These are phyloP conservation scores for Fimicolochytrium jonesii DNA, from an alignment of 192 early-diverging fungal genomes.

Conservation along the genomic window DNA sequence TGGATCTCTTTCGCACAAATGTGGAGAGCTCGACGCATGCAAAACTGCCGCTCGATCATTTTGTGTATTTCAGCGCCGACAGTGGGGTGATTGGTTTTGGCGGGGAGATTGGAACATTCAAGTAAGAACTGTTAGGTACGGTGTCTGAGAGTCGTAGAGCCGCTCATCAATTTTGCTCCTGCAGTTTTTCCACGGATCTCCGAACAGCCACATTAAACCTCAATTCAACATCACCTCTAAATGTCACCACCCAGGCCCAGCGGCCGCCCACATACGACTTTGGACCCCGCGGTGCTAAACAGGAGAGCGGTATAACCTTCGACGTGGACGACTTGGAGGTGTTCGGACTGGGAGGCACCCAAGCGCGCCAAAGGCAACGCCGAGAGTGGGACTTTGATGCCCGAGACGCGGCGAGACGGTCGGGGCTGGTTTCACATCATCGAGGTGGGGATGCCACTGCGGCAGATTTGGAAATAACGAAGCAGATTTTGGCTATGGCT, in stretches of 20 bases:
- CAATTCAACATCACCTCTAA: too few relatives aligned
- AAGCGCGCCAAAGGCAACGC: not conserved
- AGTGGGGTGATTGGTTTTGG: not conserved
- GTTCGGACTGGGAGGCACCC: constrained; percentile 3
- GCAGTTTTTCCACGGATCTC: constrained; percentile 1
- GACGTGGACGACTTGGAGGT: constrained; percentile 24
- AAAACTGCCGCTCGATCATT: not conserved
- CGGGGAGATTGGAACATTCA: not conserved
- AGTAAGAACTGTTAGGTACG: not conserved
- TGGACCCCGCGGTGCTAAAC: too few relatives aligned
- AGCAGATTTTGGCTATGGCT: not conserved
- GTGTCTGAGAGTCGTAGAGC: too few relatives aligned
- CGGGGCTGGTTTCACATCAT: not conserved
- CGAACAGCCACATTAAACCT: constrained; percentile 2
- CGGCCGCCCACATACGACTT: too few relatives aligned
- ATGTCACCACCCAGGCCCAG: too few relatives aligned
- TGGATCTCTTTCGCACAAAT: not conserved
- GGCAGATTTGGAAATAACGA: too few relatives aligned
- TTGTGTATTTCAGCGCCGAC: not conserved
- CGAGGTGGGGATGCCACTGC: not conserved
- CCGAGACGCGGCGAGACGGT: constrained; percentile 4
- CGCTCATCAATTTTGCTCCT: too few relatives aligned
- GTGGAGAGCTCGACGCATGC: not conserved
- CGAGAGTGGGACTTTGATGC: constrained; percentile 8
- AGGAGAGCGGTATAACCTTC: too few relatives aligned